phyloP scores from a whole-genome alignment of 2,329 filamentous ascomycete species.

The Lachnellula willkommii region DNA sequence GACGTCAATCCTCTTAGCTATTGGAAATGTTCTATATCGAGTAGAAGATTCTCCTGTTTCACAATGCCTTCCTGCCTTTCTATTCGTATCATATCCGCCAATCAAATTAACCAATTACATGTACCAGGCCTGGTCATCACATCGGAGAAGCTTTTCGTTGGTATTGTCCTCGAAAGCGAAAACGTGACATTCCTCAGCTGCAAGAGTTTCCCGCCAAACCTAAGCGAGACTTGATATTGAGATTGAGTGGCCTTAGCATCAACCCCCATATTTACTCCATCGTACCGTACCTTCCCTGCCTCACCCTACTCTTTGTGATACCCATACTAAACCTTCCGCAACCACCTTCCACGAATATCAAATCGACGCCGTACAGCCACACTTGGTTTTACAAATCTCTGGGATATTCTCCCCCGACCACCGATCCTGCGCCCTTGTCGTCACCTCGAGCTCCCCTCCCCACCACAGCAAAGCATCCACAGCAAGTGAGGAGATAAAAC shows the following conservation, averaged over 20 bases:
- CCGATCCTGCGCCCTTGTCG: slow-evolving; percentile 18
- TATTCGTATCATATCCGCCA: too few species aligned
- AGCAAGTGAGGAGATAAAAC: slow-evolving; percentile 12
- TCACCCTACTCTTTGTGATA: slow-evolving; percentile 1
- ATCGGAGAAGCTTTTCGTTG: neutral
- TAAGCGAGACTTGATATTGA: slow-evolving; percentile 6
- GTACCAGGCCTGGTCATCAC: too few species aligned
- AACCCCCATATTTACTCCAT: slow-evolving; percentile 10
- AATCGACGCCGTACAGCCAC: neutral
- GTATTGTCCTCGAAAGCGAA: neutral
- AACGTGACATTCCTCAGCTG: neutral
- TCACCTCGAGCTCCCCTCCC: slow-evolving; percentile 27
- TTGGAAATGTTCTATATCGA: too few species aligned
- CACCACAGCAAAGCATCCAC: slow-evolving; percentile 13
- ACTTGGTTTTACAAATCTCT: neutral
- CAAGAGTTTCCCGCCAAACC: neutral
- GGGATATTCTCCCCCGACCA: neutral
- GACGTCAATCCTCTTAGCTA: too few species aligned
- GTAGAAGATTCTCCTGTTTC: too few species aligned
- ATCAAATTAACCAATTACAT: too few species aligned
- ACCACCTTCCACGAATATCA: neutral
- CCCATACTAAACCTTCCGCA: neutral
- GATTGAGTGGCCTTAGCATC: neutral
- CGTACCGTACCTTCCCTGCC: slow-evolving; percentile 23
- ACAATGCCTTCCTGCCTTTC: too few species aligned